Evolutionary conservation across 2,329 filamentous ascomycete species (phyloP), one percentile per base, ranked within the genome.

Genomic region (Epichloe festucae): DNA sequence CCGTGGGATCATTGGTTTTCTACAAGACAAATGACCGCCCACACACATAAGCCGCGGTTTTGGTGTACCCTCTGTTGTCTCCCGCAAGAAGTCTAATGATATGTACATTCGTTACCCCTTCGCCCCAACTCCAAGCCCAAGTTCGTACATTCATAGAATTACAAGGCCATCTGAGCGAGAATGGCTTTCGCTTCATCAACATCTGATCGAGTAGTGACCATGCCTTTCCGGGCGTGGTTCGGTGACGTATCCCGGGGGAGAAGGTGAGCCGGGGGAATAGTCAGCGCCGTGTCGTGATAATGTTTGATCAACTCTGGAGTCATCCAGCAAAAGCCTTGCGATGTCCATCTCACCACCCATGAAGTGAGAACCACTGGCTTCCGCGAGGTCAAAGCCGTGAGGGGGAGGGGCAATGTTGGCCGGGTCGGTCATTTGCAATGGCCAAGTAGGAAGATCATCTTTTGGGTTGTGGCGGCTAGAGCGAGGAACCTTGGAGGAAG

Each of bases 301-400:
- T 19, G 55, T 46, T 44, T 60, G 64, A 8, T 54, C 52, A 3
- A 63, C 52, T 52, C 68, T 68, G 4, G 66, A 65, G 55, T 80
- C 77, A 50, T 81, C 77, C n/a, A 82, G 68, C 2, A 82, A 62
- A 2, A 83, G 67, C 12, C 79, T 72, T 15, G 77, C 78, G 45
- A 82, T 80, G 49, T 79, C 79, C 79, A 82, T 82, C 60, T 81
- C 79, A 15, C 76, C 73, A 3, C 69, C 70, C 46, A 70, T 62
- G 50, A 72, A 67, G 3, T 73, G 68, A 3, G 68, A 60, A 4
- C 63, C 61, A 10, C 67, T 60, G 5, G 62, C 58, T 43, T 77
- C 74, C 39, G 62, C 64, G 65, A 74, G 73, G 41, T 78, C 74
- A 34, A 75, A 68, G 15, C 63, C 60, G 15, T 59, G 64, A 46